Evolutionary conservation across 768 basidiomycete species (phyloP), one percentile per base, ranked within the genome.

Genomic region (Panus rudis): DNA sequence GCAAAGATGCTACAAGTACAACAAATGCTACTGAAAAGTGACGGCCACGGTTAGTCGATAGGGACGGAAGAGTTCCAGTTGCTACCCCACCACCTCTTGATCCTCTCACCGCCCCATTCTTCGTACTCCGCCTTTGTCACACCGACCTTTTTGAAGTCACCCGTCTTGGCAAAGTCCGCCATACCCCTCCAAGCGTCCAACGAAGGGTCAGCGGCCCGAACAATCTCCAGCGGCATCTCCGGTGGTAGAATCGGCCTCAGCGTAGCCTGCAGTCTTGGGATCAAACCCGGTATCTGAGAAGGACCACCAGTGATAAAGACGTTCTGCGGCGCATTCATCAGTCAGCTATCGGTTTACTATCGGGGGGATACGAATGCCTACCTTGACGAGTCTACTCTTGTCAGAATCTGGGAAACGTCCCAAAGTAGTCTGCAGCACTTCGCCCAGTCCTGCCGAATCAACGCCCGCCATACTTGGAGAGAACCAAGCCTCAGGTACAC

Each of bases 161-260:
- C 64, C n/a, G 75, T 76, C 49, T 59, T 61, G 28, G 79, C 76
- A 54, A 84, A 84, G 39, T 72, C 72, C 12, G 88, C 87, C 91
- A 99, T 93, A 6, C 96, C 96, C 31, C 75, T 72, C 93, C 93
- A 99, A 13, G 92, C 84, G 53, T 94, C 91, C 47, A 80, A 51
- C 11, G 64, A 49, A 1, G 87, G 78, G 57, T 96, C 80, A 2
- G 55, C 63, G 1, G 92, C 87, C 1, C 71, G 65, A 25, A 66
- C 61, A 32, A 92, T 75, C 34, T 71, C 60, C 17, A 99, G 72
- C 4, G 75, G 69, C 65, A 86, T 84, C 44, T 84, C 84, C 12
- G 90, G 86, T 0, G 91, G 88, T 7, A 98, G 69, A 39, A 93
- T 77, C 2, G 92, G 88, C 14, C 84, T 78, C n/a, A 99, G 64